Evolutionary conservation across 768 basidiomycete genomes (phyloP).

Genomic region (Megacollybia marginata): DNA sequence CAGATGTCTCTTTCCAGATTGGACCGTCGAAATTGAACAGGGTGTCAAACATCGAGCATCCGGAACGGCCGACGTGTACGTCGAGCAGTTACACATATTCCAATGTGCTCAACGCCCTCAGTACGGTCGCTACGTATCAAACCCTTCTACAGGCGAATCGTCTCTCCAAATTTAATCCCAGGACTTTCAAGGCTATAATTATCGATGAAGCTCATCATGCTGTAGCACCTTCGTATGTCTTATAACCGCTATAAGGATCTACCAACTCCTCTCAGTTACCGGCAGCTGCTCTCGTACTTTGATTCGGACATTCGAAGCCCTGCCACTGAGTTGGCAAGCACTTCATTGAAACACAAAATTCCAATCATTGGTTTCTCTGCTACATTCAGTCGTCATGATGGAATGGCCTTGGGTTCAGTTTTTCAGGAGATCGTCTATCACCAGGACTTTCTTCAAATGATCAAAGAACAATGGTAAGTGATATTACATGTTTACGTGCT

Average conservation of each 20-base stretch:
- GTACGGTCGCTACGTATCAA: constrained; percentile 87
- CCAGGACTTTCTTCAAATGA: constrained; percentile 85
- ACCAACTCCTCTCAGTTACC: constrained; percentile 41
- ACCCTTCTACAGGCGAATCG: constrained; percentile 61
- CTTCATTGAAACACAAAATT: constrained; percentile 38
- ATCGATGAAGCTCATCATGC: constrained; percentile 96
- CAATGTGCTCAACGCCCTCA: constrained; percentile 15
- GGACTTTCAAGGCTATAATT: constrained; percentile 63
- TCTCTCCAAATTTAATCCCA: constrained; percentile 69
- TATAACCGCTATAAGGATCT: neutral
- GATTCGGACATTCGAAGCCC: constrained; percentile 56
- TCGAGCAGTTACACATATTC: constrained; percentile 1
- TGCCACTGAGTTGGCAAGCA: constrained; percentile 32
- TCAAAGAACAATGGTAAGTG: constrained; percentile 78
- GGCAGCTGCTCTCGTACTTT: constrained; percentile 79
- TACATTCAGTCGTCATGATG: constrained; percentile 90
- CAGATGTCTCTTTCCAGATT: constrained; percentile 53
- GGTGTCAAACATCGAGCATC: constrained; percentile 66
- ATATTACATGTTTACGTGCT: no score
- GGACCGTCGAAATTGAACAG: constrained; percentile 91
- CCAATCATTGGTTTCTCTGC: constrained; percentile 94
- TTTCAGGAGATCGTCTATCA: constrained; percentile 93
- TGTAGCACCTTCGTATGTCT: constrained; percentile 78
- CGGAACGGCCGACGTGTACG: constrained; percentile 82
- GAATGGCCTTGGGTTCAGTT: constrained; percentile 79